These are phyloP conservation scores for Lachancea dasiensis DNA, from an alignment of 805 yeast genomes.

Conservation along the genomic window DNA sequence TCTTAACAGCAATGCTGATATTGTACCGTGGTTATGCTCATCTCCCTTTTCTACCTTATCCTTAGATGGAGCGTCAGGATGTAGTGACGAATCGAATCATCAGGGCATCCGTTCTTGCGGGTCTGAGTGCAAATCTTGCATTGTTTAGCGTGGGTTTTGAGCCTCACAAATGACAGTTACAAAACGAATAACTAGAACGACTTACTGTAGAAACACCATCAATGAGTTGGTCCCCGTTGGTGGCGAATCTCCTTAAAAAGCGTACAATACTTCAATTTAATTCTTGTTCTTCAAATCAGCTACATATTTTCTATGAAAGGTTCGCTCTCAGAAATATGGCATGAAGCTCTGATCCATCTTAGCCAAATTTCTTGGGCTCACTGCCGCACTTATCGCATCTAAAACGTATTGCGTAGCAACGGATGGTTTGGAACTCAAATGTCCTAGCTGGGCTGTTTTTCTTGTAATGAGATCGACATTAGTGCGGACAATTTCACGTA, in stretches of 20 bases:
- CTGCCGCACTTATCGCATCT: slow-evolving; percentile 90
- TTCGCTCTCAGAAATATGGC: slow-evolving; percentile 94
- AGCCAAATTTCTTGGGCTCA: slow-evolving; percentile 88
- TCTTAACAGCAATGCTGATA: no score
- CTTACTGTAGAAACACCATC: no score
- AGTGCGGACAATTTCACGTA: slow-evolving; percentile 78
- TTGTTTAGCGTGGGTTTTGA: no score
- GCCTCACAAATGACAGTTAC: no score
- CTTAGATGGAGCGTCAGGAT: background rate
- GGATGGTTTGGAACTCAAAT: slow-evolving; percentile 44
- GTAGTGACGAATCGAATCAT: slow-evolving; percentile 1
- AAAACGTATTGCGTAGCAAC: slow-evolving; percentile 84
- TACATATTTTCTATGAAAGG: no score
- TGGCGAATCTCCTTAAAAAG: no score
- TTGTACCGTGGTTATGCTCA: no score
- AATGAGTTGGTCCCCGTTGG: no score
- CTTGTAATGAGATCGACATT: slow-evolving; percentile 83
- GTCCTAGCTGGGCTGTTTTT: slow-evolving; percentile 73
- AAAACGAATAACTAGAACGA: no score
- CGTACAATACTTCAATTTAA: no score
- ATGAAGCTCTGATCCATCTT: slow-evolving; percentile 89
- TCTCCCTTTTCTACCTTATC: background rate
- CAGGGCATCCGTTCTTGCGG: background rate
- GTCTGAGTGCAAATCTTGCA: background rate
- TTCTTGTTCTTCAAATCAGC: no score